Base-by-base conservation (phyloP, 2,329 filamentous ascomycete genomes). In the Penicillium vulpinum region DNA sequence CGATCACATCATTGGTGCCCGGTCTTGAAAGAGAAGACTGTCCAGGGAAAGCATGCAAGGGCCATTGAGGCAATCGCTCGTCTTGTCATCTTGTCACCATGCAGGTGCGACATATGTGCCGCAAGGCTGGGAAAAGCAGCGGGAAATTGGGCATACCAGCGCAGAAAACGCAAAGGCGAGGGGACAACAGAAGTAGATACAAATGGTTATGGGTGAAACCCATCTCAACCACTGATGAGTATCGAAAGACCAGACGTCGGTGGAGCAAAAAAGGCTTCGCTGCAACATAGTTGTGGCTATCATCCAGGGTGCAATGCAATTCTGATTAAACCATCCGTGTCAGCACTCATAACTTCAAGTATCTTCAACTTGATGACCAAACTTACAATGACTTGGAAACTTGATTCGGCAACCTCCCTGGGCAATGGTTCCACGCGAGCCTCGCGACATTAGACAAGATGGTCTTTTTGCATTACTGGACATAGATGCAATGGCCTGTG, bases 391-490 rank as follows among this genome's bases (percentile, higher is more conserved):
- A 7, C 22, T 2, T 18, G n/a, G 3, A 28, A 40, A 18, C 3
- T 16, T 45, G 26, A 52, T 35, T 21, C 54, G 40, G 22, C 67
- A 45, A 43, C 76, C 77, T 51, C 77, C 77, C 61, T 78, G 81
- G 21, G 82, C 82, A 45, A 85, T 78, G 29, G 73, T 77, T 77
- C 41, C 80, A 80, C 44, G 72, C 80, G 65, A 81, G 15, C 54
- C 87, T 50, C 94, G 88, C 59, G 92, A 96, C 92, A 99, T 97
- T 56, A 93, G 89, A 64, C 89, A 94, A 33, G 85, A 78, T 0
- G 94, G 91, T 52, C 85, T 84, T 45, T 79, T 80, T 63, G 97
- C 92, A 26, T 85, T 83, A 2, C 88, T 89, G 36, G 88, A 85
- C 90, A 97, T 95, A 3, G 91, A 95, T 1, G 92, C 91, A 51